Percentiles rank a stretch among this genome's conserved stretches.
Evolutionary conservation across 495 filamentous ascomycete species (phyloP).

Genomic region (Hyaloscypha bicolor): DNA sequence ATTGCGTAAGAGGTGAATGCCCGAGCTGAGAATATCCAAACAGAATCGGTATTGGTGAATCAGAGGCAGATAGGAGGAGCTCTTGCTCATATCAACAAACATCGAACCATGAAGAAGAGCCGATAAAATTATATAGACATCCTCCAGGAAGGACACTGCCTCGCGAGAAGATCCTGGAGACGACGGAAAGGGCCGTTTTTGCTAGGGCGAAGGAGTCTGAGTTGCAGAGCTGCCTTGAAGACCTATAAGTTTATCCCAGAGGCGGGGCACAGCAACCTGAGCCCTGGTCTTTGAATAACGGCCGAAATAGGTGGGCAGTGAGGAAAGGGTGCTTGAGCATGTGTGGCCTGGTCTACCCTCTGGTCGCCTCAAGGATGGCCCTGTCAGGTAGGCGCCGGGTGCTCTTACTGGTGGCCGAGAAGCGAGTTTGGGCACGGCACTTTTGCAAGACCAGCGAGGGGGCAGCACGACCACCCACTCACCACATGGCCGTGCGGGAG

Average conservation of each 20-base stretch:
- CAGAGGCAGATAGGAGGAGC: not conserved
- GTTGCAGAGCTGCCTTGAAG: not conserved
- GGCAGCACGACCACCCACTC: too few species aligned
- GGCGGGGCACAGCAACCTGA: constrained; percentile 22
- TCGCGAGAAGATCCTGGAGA: constrained; percentile 12
- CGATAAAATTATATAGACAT: constrained; percentile 20
- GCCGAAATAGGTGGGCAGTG: constrained; percentile 22
- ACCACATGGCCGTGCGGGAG: too few species aligned
- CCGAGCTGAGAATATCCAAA: not conserved
- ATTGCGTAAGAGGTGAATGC: not conserved
- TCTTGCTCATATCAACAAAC: not conserved
- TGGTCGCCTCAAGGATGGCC: too few species aligned
- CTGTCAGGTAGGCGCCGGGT: too few species aligned
- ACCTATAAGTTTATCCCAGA: constrained; percentile 27
- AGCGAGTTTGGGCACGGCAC: too few species aligned
- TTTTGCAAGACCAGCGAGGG: too few species aligned
- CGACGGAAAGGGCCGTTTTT: constrained; percentile 24
- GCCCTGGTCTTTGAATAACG: constrained; percentile 19
- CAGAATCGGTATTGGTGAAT: not conserved
- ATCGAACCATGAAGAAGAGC: not conserved
- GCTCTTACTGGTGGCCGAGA: too few species aligned
- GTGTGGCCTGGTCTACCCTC: not conserved
- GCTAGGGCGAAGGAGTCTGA: constrained; percentile 17
- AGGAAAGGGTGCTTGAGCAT: constrained; percentile 9
- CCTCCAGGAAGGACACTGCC: constrained; percentile 18